Evolutionary conservation across 495 filamentous ascomycete species (phyloP), one percentile per base, ranked within the genome.

Genomic region (Talaromyces wortmannii): DNA sequence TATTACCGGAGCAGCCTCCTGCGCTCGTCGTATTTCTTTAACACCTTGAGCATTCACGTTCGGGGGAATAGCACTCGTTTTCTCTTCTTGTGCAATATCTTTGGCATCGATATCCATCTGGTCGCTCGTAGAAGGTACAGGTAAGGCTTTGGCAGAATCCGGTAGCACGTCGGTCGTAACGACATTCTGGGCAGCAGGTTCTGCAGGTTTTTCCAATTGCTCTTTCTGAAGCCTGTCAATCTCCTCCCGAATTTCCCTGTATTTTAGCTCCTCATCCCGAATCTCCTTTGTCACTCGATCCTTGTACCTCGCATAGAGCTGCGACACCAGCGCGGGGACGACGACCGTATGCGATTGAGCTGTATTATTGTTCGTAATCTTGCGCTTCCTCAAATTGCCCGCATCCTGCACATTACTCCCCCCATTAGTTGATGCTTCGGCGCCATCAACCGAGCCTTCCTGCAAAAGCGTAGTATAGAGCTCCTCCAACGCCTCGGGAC

Each of bases 221-320:
- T 82, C 83, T 49, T 73, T 70, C 58, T 89, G 81, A 55, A 95
- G 79, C 55, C 83, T 82, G 10, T 78, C 72, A 51, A 92, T 79
- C 53, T 96, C 90, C 13, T 74, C 67, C 53, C 81, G 73, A 31
- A 94, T 71, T 18, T 76, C 64, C 5, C 79, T 78, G 65, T 83
- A 92, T 50, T 74, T 71, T 48, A 72, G 77, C 72, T 97, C 94
- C 55, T 92, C 83, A 40, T 86, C 80, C 56, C 78, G 77, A 55
- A 98, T 92, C 60, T 86, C 78, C 46, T 72, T 67, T 5, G 89
- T 80, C 15, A 85, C 76, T 44, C 84, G 67, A 33, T 84, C 82
- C 50, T 83, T 78, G 63, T 96, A 96, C 54, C 80, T 71, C 12
- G 83, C 77, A 61, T 95, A 92, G 7, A 96, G 72, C 55, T 86